phyloP scores from a whole-genome alignment of 2,329 filamentous ascomycete genomes.

The Calonectria hongkongensis region DNA sequence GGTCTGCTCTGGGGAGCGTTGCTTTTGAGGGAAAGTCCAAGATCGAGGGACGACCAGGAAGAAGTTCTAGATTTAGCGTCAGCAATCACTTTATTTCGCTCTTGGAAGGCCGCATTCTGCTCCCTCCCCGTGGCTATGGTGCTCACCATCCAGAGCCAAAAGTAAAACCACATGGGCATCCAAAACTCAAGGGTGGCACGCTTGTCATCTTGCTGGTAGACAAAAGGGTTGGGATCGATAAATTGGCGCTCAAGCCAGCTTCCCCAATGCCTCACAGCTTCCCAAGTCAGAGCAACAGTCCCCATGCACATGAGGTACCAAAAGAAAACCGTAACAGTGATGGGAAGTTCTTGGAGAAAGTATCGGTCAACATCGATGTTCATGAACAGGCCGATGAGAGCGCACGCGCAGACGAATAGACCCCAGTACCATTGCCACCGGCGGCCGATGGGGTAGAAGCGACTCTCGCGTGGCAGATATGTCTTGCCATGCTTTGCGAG shows the following conservation, averaged over 20 bases:
- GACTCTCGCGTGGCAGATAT: constrained; percentile 77
- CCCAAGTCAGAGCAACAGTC: constrained; percentile 82
- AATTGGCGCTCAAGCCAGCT: constrained; percentile 86
- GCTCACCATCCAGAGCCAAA: constrained; percentile 79
- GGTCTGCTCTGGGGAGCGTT: constrained; percentile 78
- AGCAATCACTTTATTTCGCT: constrained; percentile 2
- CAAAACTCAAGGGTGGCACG: constrained; percentile 80
- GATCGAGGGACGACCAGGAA: constrained; percentile 82
- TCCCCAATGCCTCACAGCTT: constrained; percentile 85
- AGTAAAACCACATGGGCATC: constrained; percentile 82
- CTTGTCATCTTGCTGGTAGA: constrained; percentile 75
- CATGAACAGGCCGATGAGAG: constrained; percentile 80
- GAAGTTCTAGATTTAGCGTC: constrained; percentile 72
- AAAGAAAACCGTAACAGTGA: constrained; percentile 84
- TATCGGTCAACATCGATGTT: constrained; percentile 85
- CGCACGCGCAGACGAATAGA: constrained; percentile 75
- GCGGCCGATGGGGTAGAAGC: constrained; percentile 81
- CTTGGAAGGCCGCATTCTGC: neutral
- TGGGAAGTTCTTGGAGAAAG: constrained; percentile 80
- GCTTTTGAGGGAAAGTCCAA: constrained; percentile 79
- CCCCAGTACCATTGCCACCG: constrained; percentile 91
- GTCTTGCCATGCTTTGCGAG: constrained; percentile 79
- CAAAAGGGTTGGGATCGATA: constrained; percentile 81
- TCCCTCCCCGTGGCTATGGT: no score
- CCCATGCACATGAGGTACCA: constrained; percentile 82